Evolutionary conservation across 306 rosid species (phyloP).

Genomic region (Cicer cuneatum): DNA sequence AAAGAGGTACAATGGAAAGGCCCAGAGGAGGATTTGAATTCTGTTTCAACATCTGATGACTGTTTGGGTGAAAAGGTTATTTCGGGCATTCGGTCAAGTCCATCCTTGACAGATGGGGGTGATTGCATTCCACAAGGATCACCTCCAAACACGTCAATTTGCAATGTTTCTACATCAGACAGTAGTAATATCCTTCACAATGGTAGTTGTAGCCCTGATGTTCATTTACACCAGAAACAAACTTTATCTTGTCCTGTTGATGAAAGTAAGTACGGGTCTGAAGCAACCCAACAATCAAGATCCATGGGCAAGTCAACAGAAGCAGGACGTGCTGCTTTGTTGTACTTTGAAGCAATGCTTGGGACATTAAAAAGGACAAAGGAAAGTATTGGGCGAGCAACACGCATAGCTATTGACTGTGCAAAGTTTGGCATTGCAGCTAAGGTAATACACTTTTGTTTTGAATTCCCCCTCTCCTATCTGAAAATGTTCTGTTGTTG

Average conservation of each 20-base stretch:
- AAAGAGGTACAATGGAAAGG: constrained; percentile 52
- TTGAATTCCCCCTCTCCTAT: neutral
- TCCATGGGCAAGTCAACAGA: constrained; percentile 67
- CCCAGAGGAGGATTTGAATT: constrained; percentile 54
- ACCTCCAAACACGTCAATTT: constrained; percentile 60
- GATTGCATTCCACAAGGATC: constrained; percentile 70
- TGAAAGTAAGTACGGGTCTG: constrained; percentile 60
- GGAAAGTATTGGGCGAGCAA: constrained; percentile 97
- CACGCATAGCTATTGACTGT: constrained; percentile 93
- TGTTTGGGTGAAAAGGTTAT: constrained; percentile 53
- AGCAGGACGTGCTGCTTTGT: constrained; percentile 66
- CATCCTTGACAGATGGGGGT: constrained; percentile 68
- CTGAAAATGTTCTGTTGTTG: constrained; percentile 18
- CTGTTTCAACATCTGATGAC: constrained; percentile 59
- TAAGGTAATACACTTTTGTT: constrained; percentile 61
- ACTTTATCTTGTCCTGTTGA: constrained; percentile 50
- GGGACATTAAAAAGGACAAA: constrained; percentile 89
- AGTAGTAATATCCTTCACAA: constrained; percentile 70
- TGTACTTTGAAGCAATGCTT: constrained; percentile 80
- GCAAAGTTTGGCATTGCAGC: constrained; percentile 83
- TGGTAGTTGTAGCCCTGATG: constrained; percentile 87
- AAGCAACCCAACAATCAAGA: constrained; percentile 60
- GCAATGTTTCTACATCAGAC: constrained; percentile 73
- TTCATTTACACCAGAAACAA: constrained; percentile 59
- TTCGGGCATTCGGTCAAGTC: constrained; percentile 58